A percentile compares a stretch with the other conserved stretches of the same genome.
These are phyloP conservation scores for Helicostylum pulchrum DNA, from an alignment of 192 early-diverging fungal genomes.

Conservation along the genomic window DNA sequence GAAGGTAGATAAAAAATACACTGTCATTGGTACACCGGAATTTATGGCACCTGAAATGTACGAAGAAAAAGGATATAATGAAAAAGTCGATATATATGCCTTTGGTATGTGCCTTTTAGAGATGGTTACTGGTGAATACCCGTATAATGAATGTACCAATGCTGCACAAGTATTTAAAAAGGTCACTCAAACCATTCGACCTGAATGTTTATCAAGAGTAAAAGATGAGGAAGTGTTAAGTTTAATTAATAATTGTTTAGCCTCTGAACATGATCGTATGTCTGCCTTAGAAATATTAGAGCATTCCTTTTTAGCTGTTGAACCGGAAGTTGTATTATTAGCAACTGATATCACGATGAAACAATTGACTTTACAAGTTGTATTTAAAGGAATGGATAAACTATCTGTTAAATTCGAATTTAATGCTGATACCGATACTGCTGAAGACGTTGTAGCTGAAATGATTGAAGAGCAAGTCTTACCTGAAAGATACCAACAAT, in stretches of 20 bases:
- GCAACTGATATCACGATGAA: conserved; percentile 57
- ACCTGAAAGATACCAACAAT: conserved; percentile 62
- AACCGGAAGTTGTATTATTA: conserved; percentile 72
- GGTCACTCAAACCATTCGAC: conserved; percentile 57
- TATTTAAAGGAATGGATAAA: conserved; percentile 74
- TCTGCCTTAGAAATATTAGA: conserved; percentile 70
- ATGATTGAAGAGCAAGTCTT: conserved; percentile 82
- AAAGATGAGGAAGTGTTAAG: conserved; percentile 62
- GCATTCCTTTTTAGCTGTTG: conserved; percentile 69
- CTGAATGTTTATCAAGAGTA: conserved; percentile 64
- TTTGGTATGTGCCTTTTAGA: conserved; percentile 82
- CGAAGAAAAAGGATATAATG: conserved; percentile 78
- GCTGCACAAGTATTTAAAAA: conserved; percentile 78
- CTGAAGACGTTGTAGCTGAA: conserved; percentile 75
- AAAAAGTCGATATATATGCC: conserved; percentile 84
- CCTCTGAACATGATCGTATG: conserved; percentile 60
- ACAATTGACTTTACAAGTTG: conserved; percentile 67
- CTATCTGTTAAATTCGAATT: conserved; percentile 80
- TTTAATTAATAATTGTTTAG: conserved; percentile 64
- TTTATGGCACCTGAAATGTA: conserved; percentile 89
- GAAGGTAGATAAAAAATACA: conserved; percentile 78
- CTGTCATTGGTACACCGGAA: conserved; percentile 77
- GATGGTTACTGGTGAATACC: conserved; percentile 84
- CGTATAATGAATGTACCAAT: conserved; percentile 79
- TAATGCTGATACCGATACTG: conserved; percentile 73